phyloP scores from a whole-genome alignment of 371 early-diverging fungal genomes.

The Batrachochytrium dendrobatidis region DNA sequence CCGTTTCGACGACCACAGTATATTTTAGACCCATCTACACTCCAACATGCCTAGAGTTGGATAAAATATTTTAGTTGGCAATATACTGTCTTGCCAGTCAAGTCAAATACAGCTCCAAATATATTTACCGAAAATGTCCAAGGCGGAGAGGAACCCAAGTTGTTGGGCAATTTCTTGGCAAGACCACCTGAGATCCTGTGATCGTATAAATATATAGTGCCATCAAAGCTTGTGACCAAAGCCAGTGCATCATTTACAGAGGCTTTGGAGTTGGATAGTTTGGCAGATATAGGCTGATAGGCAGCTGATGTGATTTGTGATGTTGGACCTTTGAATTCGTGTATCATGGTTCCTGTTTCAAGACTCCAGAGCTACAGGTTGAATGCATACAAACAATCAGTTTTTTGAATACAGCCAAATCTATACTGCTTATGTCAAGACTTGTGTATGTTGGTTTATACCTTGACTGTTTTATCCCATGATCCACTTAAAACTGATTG shows the following conservation, averaged over 20 bases:
- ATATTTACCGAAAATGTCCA: conserved; percentile 76
- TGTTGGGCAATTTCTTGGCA: conserved; percentile 42
- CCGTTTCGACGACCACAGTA: conserved; percentile 58
- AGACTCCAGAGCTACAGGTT: conserved; percentile 82
- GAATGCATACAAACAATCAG: neutral
- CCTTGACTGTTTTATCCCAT: conserved; percentile 68
- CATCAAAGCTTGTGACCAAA: conserved; percentile 82
- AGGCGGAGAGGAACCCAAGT: conserved; percentile 65
- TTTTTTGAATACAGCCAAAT: neutral
- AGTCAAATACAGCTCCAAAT: neutral
- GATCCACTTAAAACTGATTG: conserved; percentile 77
- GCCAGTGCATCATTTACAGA: conserved; percentile 36
- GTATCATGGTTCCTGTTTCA: conserved; percentile 65
- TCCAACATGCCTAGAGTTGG: conserved; percentile 67
- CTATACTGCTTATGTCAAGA: neutral
- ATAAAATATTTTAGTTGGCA: neutral
- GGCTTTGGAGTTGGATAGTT: neutral
- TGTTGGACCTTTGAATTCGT: conserved; percentile 60
- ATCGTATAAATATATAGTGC: conserved; percentile 75
- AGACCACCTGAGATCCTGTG: conserved; percentile 53
- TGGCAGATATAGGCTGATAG: conserved; percentile 56
- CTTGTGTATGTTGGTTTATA: neutral
- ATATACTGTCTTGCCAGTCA: neutral
- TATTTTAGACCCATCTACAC: conserved; percentile 39
- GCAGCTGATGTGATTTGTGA: conserved; percentile 73